Evolutionary conservation across 306 rosid genomes (phyloP).

Genomic region (Rosa rugosa): DNA sequence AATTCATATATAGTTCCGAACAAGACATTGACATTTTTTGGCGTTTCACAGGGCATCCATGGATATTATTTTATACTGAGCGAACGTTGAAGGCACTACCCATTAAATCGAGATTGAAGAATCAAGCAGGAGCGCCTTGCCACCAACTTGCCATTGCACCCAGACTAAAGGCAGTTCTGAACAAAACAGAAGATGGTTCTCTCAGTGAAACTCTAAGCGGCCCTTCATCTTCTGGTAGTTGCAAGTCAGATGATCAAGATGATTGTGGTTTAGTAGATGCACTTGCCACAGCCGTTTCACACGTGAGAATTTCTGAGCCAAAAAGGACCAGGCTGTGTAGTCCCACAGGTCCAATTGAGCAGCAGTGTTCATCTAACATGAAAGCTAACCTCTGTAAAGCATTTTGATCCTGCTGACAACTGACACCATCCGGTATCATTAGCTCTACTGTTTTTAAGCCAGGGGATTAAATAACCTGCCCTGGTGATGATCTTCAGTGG

Average conservation of each 20-base stretch:
- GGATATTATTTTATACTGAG: slow-evolving; percentile 87
- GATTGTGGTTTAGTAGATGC: slow-evolving; percentile 74
- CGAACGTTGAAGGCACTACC: slow-evolving; percentile 59
- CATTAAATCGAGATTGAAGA: slow-evolving; percentile 50
- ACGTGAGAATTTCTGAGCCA: slow-evolving; percentile 90
- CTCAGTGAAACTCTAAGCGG: slow-evolving; percentile 37
- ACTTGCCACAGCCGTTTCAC: slow-evolving; percentile 89
- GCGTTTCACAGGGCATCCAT: slow-evolving; percentile 81
- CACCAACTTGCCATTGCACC: slow-evolving; percentile 39
- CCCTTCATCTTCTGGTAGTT: slow-evolving; percentile 59
- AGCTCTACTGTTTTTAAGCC: slow-evolving; percentile 45
- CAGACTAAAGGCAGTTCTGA: slow-evolving; percentile 48
- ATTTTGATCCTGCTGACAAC: slow-evolving; percentile 68
- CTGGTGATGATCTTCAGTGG: slow-evolving; percentile 29
- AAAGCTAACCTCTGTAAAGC: slow-evolving; percentile 98
- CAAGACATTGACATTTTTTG: slow-evolving; percentile 27
- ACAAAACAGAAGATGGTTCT: slow-evolving; percentile 41
- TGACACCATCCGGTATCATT: slow-evolving; percentile 36
- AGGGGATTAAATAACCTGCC: slow-evolving; percentile 40
- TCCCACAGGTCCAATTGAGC: slow-evolving; percentile 85
- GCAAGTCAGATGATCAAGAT: slow-evolving; percentile 63
- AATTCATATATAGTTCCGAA: not conserved
- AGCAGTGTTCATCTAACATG: slow-evolving; percentile 96
- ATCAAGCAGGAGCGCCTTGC: slow-evolving; percentile 48
- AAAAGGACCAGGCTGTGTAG: slow-evolving; percentile 83